phyloP scores from a whole-genome alignment of 768 basidiomycete species.

The Plicaturopsis crispa region DNA sequence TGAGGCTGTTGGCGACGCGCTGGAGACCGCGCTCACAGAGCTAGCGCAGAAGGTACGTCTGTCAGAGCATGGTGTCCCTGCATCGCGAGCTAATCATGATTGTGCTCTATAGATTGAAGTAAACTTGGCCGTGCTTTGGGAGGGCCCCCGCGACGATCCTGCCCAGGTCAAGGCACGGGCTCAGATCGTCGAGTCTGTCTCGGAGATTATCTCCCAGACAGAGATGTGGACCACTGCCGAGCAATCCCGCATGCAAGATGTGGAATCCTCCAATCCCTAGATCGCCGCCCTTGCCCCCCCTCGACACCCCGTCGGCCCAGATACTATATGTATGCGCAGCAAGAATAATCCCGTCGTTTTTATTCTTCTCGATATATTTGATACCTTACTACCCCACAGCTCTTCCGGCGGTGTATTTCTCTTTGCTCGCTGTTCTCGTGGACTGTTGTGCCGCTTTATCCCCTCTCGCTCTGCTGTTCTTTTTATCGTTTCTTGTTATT shows the following conservation, averaged over 20 bases:
- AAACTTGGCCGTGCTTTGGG: conserved; percentile 53
- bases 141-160: conserved; percentile 41
- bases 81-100: neutral
- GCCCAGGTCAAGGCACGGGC: conserved; percentile 31
- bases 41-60: conserved; percentile 48
- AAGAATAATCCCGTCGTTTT: conserved; percentile 4
- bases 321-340: conserved; percentile 5
- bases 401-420: too few relatives aligned
- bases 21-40: conserved; percentile 36
- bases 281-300: conserved; percentile 10
- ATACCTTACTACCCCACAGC: too few relatives aligned
- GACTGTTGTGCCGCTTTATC: too few relatives aligned
- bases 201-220: conserved; percentile 34
- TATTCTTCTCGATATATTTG: conserved; percentile 2
- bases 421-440: too few relatives aligned
- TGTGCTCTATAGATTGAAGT: conserved; percentile 45
- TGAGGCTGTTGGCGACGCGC: conserved; percentile 39
- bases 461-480: too few relatives aligned
- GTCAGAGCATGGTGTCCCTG: conserved; percentile 3
- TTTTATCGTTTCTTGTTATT: too few relatives aligned
- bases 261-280: conserved; percentile 5
- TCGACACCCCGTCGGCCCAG: conserved; percentile 6
- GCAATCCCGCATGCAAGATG: conserved; percentile 16
- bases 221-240: conserved; percentile 36
- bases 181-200: conserved; percentile 29